Base-by-base conservation (phyloP, 352 stramenopile genomes). In the Albugo laibachii region DNA sequence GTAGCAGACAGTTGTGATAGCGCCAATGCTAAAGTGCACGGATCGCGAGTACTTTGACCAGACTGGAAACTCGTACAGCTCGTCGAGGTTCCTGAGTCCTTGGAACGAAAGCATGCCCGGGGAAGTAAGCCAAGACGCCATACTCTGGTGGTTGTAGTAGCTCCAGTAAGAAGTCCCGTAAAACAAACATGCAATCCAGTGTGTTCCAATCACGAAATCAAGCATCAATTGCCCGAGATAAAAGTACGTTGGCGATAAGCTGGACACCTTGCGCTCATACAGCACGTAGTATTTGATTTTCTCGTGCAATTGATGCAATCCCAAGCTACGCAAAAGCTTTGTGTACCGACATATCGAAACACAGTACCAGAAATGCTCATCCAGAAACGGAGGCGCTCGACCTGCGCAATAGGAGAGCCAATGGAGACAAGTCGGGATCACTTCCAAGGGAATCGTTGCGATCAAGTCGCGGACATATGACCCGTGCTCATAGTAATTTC, bases 1-100 rank as follows among this genome's bases (percentile, higher is more conserved):
- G 48, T 83, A 83, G 36, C 57, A 83, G 1, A 83, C 71, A 0
- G 71, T 83, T 19, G 69, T 83, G 50, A 82, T 79, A n/a, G 71
- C 71, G 4, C 69, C 69, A 24, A 83, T 82, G 41, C 71, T 80
- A 41, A 79, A 83, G 50, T 83, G 65, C 13, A 65, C 69, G 36
- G 62, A 69, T 11, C 71, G 71, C 16, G 68, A 36, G 38, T 81
- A 83, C 10, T 59, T 55, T 10, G 62, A 43, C 1, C 49, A 11
- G 3, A 77, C 27, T 1, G 71, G 47, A 15, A 83, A 55, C 13
- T 50, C 49, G 0, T 55, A 57, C 36, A 83, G 57, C 4, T 62
- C 60, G 4, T 39, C 15, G 36, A 65, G 48, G 18, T 49, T 59
- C 0, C 20, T 19, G 18, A 62, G 58, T 5, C 56, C 61, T 18